These are phyloP conservation scores for Calonectria pteridis DNA, from an alignment of 2,329 filamentous ascomycete genomes.

Conservation along the genomic window DNA sequence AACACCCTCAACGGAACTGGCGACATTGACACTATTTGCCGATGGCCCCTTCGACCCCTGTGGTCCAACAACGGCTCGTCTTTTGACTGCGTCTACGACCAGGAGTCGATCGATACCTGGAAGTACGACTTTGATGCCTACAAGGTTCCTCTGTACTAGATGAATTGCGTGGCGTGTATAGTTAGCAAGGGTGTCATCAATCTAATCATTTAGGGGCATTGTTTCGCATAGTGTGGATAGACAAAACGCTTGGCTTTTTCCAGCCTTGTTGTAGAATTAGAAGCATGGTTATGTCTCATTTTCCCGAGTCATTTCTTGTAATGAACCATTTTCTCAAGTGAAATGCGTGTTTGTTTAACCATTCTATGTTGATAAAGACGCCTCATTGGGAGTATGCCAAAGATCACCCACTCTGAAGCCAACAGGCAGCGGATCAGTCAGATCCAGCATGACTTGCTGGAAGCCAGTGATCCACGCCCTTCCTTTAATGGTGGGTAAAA, in stretches of 20 bases:
- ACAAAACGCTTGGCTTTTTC: not conserved
- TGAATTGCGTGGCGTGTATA: not conserved
- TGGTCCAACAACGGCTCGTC: slow-evolving; percentile 41
- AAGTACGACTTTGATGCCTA: slow-evolving; percentile 35
- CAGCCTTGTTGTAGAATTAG: not conserved
- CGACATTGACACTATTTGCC: slow-evolving; percentile 54
- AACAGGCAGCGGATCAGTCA: slow-evolving; percentile 57
- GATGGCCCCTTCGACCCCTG: slow-evolving; percentile 57
- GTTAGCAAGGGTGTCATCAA: not conserved
- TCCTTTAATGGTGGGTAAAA: slow-evolving; percentile 57
- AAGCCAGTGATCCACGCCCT: slow-evolving; percentile 60
- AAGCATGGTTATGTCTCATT: not conserved
- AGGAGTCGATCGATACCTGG: slow-evolving; percentile 21
- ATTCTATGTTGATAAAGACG: not conserved
- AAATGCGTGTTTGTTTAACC: fast-evolving
- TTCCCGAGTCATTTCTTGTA: not conserved
- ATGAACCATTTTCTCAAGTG: not conserved
- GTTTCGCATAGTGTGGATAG: not conserved
- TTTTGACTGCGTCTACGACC: slow-evolving; percentile 20
- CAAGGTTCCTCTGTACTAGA: slow-evolving; percentile 24
- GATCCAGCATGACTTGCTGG: slow-evolving; percentile 58
- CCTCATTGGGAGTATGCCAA: not conserved
- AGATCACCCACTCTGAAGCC: slow-evolving; percentile 24
- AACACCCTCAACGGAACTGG: slow-evolving; percentile 56
- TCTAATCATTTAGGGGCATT: not conserved